These are phyloP conservation scores for Westerdykella sp. DNA, from an alignment of 2,329 filamentous ascomycete genomes.

Conservation along the genomic window DNA sequence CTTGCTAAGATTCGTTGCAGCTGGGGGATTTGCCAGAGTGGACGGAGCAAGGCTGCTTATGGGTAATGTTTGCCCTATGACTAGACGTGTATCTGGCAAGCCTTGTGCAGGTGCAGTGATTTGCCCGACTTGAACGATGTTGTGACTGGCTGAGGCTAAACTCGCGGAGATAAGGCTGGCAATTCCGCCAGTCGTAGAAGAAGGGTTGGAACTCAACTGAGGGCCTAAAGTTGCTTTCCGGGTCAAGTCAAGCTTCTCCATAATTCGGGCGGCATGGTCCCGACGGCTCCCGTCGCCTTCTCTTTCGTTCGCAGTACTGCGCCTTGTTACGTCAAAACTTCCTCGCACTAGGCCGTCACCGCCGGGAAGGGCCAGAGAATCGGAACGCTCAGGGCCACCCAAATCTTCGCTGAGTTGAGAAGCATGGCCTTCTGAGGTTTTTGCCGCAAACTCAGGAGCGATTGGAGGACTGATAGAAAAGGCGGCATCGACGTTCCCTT, in stretches of 20 bases:
- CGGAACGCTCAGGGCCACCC: constrained; percentile 51
- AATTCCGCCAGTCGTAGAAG: constrained; percentile 58
- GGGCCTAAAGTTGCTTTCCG: constrained; percentile 63
- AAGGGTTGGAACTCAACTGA: constrained; percentile 37
- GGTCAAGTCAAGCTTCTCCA: constrained; percentile 86
- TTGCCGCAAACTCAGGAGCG: constrained; percentile 85
- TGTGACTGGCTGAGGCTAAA: constrained; percentile 65
- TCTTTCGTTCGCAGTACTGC: constrained; percentile 47
- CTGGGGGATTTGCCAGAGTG: constrained; percentile 76
- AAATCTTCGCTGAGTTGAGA: constrained; percentile 51
- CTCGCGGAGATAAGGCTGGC: constrained; percentile 81
- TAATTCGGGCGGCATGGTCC: constrained; percentile 81
- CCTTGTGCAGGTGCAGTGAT: constrained; percentile 31
- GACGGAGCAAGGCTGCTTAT: constrained; percentile 67
- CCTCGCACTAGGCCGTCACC: constrained; percentile 52
- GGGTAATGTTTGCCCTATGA: constrained; percentile 42
- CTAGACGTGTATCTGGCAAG: constrained; percentile 32
- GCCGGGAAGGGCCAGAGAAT: constrained; percentile 60
- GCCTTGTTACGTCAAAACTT: constrained; percentile 64
- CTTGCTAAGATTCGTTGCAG: constrained; percentile 79
- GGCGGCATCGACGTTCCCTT: constrained; percentile 59
- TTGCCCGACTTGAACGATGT: constrained; percentile 61
- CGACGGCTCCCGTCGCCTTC: constrained; percentile 68
- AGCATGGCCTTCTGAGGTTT: constrained; percentile 61
- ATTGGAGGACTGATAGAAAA: constrained; percentile 88